Evolutionary conservation across 805 yeast genomes (phyloP).

Genomic region (Sungouiella blattae): DNA sequence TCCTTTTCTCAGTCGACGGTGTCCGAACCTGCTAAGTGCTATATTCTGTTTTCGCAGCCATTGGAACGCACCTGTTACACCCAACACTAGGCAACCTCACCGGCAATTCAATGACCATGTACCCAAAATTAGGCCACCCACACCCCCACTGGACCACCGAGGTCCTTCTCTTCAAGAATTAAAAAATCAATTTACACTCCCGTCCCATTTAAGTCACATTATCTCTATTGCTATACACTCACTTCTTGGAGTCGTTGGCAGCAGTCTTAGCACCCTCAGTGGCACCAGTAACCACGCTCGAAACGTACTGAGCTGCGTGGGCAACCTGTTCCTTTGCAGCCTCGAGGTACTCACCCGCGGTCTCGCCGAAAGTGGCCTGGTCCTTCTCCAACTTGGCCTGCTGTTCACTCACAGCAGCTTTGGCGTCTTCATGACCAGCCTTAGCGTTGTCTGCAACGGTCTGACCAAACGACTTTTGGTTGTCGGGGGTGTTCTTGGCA

Average conservation of each 20-base stretch:
- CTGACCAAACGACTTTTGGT: conserved; percentile 68
- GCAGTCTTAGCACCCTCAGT: conserved; percentile 47
- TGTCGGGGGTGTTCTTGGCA: conserved; percentile 57
- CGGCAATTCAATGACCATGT: too few species aligned
- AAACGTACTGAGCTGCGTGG: conserved; percentile 56
- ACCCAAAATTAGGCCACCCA: too few species aligned
- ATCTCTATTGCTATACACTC: too few species aligned
- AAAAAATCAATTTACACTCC: too few species aligned
- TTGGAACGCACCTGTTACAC: too few species aligned
- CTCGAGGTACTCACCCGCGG: conserved; percentile 46
- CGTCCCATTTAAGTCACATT: too few species aligned
- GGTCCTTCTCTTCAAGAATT: too few species aligned
- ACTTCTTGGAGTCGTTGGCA: conserved; percentile 23
- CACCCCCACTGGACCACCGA: too few species aligned
- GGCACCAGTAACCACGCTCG: conserved; percentile 54
- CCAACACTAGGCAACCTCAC: too few species aligned
- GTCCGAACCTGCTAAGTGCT: too few species aligned
- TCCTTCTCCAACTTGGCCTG: conserved; percentile 25
- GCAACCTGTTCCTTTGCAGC: conserved; percentile 53
- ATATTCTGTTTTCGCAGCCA: too few species aligned
- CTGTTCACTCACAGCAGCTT: conserved; percentile 43
- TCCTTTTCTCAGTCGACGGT: too few species aligned
- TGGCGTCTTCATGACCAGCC: conserved; percentile 53
- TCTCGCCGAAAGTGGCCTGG: conserved; percentile 34
- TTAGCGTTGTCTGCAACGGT: conserved; percentile 59